phyloP scores from a whole-genome alignment of 2,329 filamentous ascomycete species.

The Aureobasidium sp. region DNA sequence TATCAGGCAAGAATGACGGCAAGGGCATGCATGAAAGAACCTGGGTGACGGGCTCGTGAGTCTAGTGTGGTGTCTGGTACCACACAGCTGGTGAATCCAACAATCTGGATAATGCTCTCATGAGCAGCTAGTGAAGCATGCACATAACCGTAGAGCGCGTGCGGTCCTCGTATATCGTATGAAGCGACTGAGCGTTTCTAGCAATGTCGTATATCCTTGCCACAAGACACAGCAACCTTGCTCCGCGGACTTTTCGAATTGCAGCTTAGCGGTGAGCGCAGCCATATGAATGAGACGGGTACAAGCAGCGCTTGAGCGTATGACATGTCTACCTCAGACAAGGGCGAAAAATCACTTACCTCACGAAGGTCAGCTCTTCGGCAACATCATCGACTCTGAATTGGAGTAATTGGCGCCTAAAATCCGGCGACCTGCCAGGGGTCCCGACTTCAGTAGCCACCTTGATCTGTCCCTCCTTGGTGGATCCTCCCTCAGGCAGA shows the following conservation, averaged over 20 bases:
- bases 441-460: slow-evolving; percentile 40
- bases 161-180: background rate
- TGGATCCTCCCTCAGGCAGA: slow-evolving; percentile 42
- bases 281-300: background rate
- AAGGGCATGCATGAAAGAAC: background rate
- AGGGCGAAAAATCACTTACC: slow-evolving; percentile 31
- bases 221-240: background rate
- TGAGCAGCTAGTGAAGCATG: background rate
- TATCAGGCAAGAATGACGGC: background rate
- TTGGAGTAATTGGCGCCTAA: slow-evolving; percentile 36
- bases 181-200: background rate
- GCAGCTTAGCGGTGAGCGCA: background rate
- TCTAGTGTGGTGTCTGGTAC: slow-evolving; percentile 9
- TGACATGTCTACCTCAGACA: background rate
- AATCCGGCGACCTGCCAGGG: slow-evolving; percentile 38
- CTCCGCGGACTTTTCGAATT: background rate
- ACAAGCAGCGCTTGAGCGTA: background rate
- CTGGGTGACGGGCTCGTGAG: background rate
- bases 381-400: slow-evolving; percentile 40
- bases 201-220: background rate
- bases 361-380: slow-evolving; percentile 42
- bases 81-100: slow-evolving; percentile 9
- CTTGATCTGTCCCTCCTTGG: slow-evolving; percentile 48
- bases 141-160: background rate
- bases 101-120: background rate